These are phyloP conservation scores for Paramyrothecium roridum DNA, from an alignment of 2,329 filamentous ascomycete species.

Conservation along the genomic window DNA sequence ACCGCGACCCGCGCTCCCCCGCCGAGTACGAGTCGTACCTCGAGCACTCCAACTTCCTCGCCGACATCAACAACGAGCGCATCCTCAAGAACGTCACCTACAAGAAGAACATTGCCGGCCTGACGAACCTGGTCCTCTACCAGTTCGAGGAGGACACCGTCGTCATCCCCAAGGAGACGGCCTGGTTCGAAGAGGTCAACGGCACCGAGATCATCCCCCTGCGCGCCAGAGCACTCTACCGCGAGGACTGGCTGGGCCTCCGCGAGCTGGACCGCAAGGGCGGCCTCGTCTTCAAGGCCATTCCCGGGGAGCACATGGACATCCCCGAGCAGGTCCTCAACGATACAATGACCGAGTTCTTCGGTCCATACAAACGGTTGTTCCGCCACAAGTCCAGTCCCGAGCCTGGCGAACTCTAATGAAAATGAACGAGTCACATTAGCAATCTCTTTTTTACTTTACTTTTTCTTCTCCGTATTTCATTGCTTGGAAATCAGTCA, in stretches of 20 bases:
- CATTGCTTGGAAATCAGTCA: too few relatives aligned
- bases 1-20: constrained; percentile 56
- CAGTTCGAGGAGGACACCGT: constrained; percentile 84
- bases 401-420: constrained; percentile 34
- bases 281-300: constrained; percentile 70
- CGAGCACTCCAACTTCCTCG: constrained; percentile 79
- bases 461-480: too few relatives aligned
- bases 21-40: constrained; percentile 67
- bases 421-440: neutral
- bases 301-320: constrained; percentile 80
- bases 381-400: constrained; percentile 19
- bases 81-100: constrained; percentile 70
- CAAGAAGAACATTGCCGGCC: constrained; percentile 60
- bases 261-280: constrained; percentile 75
- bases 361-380: constrained; percentile 48
- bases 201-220: constrained; percentile 64
- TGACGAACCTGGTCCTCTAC: constrained; percentile 85
- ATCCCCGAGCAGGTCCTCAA: constrained; percentile 64
- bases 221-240: constrained; percentile 69
- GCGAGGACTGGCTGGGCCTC: constrained; percentile 91
- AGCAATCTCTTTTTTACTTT: constrained; percentile 6
- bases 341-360: constrained; percentile 64
- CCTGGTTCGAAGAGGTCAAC: constrained; percentile 89
- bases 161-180: constrained; percentile 84
- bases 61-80: constrained; percentile 95